phyloP scores from a whole-genome alignment of 768 basidiomycete genomes.

The Trametes cubensis region DNA sequence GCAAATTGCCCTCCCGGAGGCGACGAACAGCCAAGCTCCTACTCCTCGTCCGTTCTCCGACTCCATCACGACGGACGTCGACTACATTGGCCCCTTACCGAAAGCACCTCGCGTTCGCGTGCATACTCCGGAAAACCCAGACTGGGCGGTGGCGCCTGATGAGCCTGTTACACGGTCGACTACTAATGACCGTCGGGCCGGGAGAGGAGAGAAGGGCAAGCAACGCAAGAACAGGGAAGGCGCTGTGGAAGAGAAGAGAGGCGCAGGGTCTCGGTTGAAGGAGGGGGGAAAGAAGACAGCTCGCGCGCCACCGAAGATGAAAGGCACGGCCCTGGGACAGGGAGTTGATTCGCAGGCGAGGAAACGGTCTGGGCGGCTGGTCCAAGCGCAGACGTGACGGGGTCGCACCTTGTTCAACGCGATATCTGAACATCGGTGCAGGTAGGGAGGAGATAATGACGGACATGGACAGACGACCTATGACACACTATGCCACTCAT shows the following conservation, averaged over 20 bases:
- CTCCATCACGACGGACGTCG: too few species aligned
- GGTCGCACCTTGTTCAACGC: too few species aligned
- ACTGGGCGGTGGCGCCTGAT: conserved; percentile 17
- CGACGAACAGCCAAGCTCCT: too few species aligned
- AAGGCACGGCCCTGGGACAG: background rate
- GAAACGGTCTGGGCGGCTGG: background rate
- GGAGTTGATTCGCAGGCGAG: background rate
- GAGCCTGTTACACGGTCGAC: background rate
- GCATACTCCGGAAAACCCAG: conserved; percentile 12
- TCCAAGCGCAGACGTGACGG: too few species aligned
- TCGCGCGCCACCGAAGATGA: too few species aligned
- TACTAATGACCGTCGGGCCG: too few species aligned
- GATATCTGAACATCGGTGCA: too few species aligned
- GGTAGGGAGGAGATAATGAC: too few species aligned
- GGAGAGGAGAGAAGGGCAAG: too few species aligned
- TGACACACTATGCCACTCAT: background rate
- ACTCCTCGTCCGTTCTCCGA: too few species aligned
- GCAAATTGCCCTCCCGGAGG: too few species aligned
- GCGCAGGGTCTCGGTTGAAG: background rate
- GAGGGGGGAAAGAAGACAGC: background rate
- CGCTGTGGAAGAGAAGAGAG: background rate
- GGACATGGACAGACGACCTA: background rate
- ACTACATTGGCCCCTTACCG: background rate
- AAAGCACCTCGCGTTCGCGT: background rate
- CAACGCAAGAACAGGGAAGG: too few species aligned